A percentile compares a stretch with the other conserved stretches of the same genome.
Conservation (phyloP, 257 asterid genomes). For the Verbascum thapsus region DNA sequence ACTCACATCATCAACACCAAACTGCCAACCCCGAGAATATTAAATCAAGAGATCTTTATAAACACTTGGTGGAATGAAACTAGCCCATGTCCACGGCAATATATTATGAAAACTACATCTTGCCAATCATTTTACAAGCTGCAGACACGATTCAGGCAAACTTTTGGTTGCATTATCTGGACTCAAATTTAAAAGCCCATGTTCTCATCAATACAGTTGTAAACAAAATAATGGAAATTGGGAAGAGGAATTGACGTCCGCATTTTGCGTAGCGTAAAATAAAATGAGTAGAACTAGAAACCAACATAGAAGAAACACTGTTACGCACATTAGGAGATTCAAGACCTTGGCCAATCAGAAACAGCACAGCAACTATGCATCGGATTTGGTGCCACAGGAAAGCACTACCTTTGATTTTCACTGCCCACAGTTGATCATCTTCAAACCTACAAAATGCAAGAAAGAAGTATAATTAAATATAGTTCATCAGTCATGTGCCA, state of each 20-base stretch:
- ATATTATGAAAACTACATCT: conserved; percentile 10
- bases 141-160: conserved; percentile 18
- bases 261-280: background rate
- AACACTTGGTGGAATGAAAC: conserved; percentile 6
- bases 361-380: conserved; percentile 90
- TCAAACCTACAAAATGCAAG: conserved; percentile 50
- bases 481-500: conserved; percentile 10
- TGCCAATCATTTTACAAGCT: conserved; percentile 14
- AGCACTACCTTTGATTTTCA: conserved; percentile 88
- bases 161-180: conserved; percentile 5
- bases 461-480: conserved; percentile 25
- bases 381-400: conserved; percentile 99
- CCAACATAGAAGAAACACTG: conserved; percentile 22
- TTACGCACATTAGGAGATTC: conserved; percentile 83
- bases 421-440: conserved; percentile 73
- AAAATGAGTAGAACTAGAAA: conserved; percentile 26
- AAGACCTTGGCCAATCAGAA: conserved; percentile 93
- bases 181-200: conserved; percentile 16
- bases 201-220: conserved; percentile 15
- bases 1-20: background rate
- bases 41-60: background rate
- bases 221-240: conserved; percentile 14
- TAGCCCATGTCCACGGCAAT: conserved; percentile 17
- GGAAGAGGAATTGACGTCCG: conserved; percentile 15
- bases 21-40: conserved; percentile 8